A percentile compares a stretch with the other conserved stretches of the same genome.
phyloP scores from a whole-genome alignment of 148 eudicot species.

The Rhododendron henanense region DNA sequence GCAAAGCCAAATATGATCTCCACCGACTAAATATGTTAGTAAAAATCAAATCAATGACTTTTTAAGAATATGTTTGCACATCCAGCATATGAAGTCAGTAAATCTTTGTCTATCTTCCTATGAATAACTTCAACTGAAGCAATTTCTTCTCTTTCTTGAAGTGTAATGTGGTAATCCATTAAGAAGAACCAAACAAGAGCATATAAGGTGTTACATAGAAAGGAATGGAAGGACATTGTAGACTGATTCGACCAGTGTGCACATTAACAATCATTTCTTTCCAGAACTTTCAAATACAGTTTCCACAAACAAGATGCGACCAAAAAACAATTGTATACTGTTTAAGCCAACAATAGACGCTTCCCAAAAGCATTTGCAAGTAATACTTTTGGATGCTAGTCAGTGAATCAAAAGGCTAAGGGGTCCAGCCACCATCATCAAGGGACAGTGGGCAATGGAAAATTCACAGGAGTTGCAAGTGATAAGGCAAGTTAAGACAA shows the following conservation, averaged over 20 bases:
- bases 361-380: not conserved
- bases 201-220: not conserved
- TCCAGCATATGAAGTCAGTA: not conserved
- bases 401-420: not conserved
- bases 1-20: not conserved
- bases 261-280: not conserved
- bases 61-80: not conserved
- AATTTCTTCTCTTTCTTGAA: not conserved
- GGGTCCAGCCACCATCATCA: not conserved
- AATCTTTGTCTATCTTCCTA: not conserved
- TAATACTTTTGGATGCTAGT: not conserved
- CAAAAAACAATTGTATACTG: not conserved
- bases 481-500: not conserved
- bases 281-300: not conserved
- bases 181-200: not conserved
- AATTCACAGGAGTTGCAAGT: not conserved
- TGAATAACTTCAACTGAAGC: not conserved
- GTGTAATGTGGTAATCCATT: not conserved
- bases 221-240: not conserved
- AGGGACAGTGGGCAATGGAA: not conserved
- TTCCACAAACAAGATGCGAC: not conserved
- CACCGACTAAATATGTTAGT: not conserved
- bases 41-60: not conserved
- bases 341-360: not conserved
- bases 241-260: not conserved